Evolutionary conservation across 805 yeast species (phyloP), one percentile per base, ranked within the genome.

Genomic region (Candida sithepensis): DNA sequence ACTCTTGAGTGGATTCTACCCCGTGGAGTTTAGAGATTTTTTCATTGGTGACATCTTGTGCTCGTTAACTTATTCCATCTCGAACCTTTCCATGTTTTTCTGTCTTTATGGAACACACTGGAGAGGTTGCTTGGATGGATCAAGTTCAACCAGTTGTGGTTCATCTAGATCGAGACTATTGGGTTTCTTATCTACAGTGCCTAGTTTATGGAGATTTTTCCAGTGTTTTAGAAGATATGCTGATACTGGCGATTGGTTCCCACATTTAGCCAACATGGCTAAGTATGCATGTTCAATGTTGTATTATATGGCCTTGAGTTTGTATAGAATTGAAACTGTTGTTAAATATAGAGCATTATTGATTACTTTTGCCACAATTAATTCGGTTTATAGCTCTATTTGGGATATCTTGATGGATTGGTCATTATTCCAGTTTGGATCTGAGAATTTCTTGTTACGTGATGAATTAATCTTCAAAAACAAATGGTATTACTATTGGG

Each of bases 351-450:
- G 84, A 47, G 80, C 79, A 0, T 71, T 79, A 1, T 86, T 90
- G 59, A 86, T 92, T 18, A 65, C 81, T 0, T 78, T 90, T 69
- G 97, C 96, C 0, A 61, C 78, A 0, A 55, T 88, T 36, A 91
- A 94, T 64, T 81, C 97, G 0, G 43, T 83, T 0, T 78, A 78
- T 59, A 76, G 91, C 30, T 66, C 85, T 0, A 53, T 82, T 3
- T 94, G 99, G 99, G 99, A 94, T 67, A 70, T 94, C 5, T 70
- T 91, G 38, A 89, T 94, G 96, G 99, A 94, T 70, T 94, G 96
- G 92, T 90, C 97, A 2, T 70, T 94, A 58, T 73, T 86, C 47
- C 96, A 88, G 64, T 70, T 79, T 24, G 76, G 72, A 13, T 74
- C 85, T 2, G 72, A 74, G 50, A 75, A 85, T 62, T 66, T 66